These are phyloP conservation scores for Triangularia verruculosa DNA, from an alignment of 2,329 filamentous ascomycete species.

Conservation along the genomic window DNA sequence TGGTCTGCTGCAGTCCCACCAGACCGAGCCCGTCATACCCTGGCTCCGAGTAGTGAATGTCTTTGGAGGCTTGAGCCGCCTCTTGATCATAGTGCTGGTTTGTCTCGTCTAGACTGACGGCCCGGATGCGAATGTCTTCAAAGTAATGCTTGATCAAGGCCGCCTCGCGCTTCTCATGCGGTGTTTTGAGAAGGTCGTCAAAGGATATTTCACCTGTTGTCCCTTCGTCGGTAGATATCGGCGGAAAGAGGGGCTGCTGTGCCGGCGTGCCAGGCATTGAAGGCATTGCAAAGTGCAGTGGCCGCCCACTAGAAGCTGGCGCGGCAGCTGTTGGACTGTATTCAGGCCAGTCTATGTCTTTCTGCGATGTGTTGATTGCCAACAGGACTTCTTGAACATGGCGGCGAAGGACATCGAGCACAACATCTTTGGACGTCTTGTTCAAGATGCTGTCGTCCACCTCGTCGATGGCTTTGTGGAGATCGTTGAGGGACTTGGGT, in stretches of 20 bases:
- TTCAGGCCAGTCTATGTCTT: slow-evolving; percentile 31
- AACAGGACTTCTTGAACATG: slow-evolving; percentile 47
- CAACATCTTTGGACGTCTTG: slow-evolving; percentile 32
- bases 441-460: slow-evolving; percentile 39
- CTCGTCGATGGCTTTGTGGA: slow-evolving; percentile 40
- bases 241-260: neutral
- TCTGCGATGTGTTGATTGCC: slow-evolving; percentile 39
- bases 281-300: neutral
- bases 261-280: neutral
- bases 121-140: slow-evolving; percentile 28
- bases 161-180: slow-evolving; percentile 33
- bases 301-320: neutral
- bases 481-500: slow-evolving; percentile 32
- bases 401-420: slow-evolving; percentile 44
- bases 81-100: slow-evolving; percentile 11
- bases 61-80: slow-evolving; percentile 11
- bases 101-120: slow-evolving; percentile 15
- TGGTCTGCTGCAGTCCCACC: neutral
- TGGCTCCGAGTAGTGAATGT: slow-evolving; percentile 11
- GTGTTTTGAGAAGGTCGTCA: slow-evolving; percentile 29
- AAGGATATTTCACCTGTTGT: slow-evolving; percentile 20
- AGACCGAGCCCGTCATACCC: neutral
- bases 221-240: neutral
- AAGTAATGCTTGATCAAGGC: slow-evolving; percentile 35
- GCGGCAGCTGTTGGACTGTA: slow-evolving; percentile 13